phyloP scores from a whole-genome alignment of 768 basidiomycete species.

The Hypholoma fasciculare region DNA sequence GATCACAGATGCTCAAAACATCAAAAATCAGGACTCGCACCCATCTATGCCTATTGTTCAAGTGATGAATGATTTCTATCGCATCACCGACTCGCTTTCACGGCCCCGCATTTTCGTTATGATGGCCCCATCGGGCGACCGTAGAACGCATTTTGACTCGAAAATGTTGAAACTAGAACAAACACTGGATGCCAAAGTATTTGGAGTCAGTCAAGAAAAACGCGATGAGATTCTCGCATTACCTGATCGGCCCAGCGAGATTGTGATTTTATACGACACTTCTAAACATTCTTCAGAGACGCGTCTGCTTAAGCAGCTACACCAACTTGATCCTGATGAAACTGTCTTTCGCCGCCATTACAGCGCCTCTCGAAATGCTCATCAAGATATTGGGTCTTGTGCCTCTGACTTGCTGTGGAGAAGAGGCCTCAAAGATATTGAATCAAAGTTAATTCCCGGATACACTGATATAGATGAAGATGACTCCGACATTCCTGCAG shows the following conservation, averaged over 20 bases:
- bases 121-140: conserved; percentile 24
- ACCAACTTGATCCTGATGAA: conserved; percentile 41
- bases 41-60: conserved; percentile 36
- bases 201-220: conserved; percentile 33
- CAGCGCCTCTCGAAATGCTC: conserved; percentile 43
- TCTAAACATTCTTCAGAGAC: conserved; percentile 33
- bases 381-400: conserved; percentile 62
- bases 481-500: conserved; percentile 21
- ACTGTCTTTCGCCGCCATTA: conserved; percentile 41
- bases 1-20: conserved; percentile 39
- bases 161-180: conserved; percentile 39
- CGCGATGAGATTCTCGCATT: conserved; percentile 30
- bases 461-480: conserved; percentile 36
- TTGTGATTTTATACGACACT: conserved; percentile 55
- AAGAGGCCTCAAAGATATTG: conserved; percentile 43
- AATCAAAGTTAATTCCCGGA: conserved; percentile 27
- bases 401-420: conserved; percentile 75
- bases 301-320: conserved; percentile 47
- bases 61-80: conserved; percentile 48
- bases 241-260: conserved; percentile 45
- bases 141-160: conserved; percentile 27
- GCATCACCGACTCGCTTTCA: conserved; percentile 28
- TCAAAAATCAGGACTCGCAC: conserved; percentile 37
- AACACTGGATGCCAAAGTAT: conserved; percentile 38
- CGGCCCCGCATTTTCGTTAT: conserved; percentile 48